These are phyloP conservation scores for Brassica balearica DNA, from an alignment of 441 rosid genomes.

Conservation along the genomic window DNA sequence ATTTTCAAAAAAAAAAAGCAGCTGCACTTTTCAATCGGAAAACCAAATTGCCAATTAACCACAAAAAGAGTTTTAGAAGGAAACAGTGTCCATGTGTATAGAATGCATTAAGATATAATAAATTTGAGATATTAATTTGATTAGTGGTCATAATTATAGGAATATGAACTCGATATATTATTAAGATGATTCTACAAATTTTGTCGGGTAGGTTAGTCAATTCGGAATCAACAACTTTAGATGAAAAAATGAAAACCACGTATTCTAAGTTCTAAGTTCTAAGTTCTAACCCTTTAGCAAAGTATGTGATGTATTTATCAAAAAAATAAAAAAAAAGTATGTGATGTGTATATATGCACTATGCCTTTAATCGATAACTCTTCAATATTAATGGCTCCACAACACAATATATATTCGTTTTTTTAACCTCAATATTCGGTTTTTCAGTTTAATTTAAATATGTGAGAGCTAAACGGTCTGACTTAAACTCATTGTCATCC, in stretches of 20 bases:
- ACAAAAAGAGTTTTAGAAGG: neutral
- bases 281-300: neutral
- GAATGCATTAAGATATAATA: neutral
- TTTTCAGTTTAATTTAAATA: slow-evolving; percentile 3
- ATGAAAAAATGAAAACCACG: neutral
- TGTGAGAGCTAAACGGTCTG: neutral
- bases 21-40: neutral
- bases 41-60: neutral
- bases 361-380: neutral
- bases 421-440: neutral
- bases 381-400: neutral
- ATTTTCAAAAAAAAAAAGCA: neutral
- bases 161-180: neutral
- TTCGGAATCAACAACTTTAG: neutral
- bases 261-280: neutral
- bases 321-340: too few relatives aligned
- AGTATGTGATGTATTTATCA: too few relatives aligned
- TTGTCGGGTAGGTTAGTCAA: neutral
- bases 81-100: neutral
- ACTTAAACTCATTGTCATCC: neutral
- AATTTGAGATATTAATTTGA: neutral
- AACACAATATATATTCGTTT: neutral
- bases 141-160: neutral
- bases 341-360: neutral
- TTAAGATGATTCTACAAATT: neutral